Conservation (phyloP, 2,329 filamentous ascomycete genomes). For the Verruconis gallopava region DNA sequence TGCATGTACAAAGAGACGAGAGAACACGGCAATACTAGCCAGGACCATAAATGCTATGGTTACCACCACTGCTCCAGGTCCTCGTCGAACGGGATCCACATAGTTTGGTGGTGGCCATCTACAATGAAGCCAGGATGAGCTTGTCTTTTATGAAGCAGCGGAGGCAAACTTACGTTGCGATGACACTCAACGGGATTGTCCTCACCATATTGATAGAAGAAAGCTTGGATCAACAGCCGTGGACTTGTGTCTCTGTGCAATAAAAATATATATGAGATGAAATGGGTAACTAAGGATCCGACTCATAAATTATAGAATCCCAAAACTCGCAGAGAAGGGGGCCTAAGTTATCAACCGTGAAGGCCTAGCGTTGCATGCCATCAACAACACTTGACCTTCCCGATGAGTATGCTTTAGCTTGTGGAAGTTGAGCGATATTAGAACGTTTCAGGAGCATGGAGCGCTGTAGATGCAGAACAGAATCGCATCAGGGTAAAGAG, state of each 20-base stretch:
- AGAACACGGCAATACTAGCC: not conserved
- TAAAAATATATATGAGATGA: not conserved
- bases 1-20: slow-evolving; percentile 5
- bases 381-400: too few species aligned
- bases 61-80: not conserved
- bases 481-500: too few species aligned
- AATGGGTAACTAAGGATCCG: not conserved
- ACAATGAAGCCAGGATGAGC: not conserved
- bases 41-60: not conserved
- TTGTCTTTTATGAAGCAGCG: not conserved
- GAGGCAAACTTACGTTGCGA: not conserved
- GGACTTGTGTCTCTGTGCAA: not conserved
- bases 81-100: slow-evolving; percentile 8
- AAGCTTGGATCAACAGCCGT: not conserved
- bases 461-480: too few species aligned
- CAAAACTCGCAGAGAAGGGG: too few species aligned
- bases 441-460: too few species aligned
- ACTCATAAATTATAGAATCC: not conserved
- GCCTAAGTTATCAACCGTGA: too few species aligned
- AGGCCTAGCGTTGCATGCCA: too few species aligned
- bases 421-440: too few species aligned
- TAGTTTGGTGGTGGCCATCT: slow-evolving; percentile 9
- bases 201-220: not conserved
- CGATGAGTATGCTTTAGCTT: too few species aligned
- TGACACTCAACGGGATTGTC: not conserved